phyloP scores from a whole-genome alignment of 2,329 filamentous ascomycete genomes.

The Neofusicoccum sp. region DNA sequence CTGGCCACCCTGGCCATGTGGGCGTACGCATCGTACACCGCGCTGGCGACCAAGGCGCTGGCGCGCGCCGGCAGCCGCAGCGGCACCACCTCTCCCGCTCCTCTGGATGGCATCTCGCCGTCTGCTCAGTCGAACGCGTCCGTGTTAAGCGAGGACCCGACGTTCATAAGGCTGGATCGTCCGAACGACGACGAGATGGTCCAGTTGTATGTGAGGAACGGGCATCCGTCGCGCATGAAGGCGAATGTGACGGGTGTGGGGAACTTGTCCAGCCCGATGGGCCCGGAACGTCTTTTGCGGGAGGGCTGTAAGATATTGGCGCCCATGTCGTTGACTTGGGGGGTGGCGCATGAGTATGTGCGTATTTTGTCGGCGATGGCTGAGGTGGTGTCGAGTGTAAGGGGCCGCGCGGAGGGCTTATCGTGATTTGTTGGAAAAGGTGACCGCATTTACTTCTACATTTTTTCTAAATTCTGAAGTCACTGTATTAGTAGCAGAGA shows the following conservation, averaged over 20 bases:
- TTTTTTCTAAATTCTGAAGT: too few species aligned
- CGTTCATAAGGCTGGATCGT: conserved; percentile 55
- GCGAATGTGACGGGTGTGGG: conserved; percentile 54
- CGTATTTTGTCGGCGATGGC: background rate
- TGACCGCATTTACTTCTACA: too few species aligned
- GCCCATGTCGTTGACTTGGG: background rate
- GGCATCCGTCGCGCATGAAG: conserved; percentile 44
- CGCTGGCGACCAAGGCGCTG: background rate
- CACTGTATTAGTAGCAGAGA: too few species aligned
- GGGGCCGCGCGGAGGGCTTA: too few species aligned
- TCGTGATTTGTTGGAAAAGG: too few species aligned
- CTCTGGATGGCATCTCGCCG: background rate
- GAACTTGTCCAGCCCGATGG: conserved; percentile 42
- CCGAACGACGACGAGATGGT: conserved; percentile 59
- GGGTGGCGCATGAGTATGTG: background rate
- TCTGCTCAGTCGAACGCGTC: background rate
- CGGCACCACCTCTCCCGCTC: background rate
- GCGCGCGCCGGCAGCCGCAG: background rate
- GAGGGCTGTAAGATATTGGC: conserved; percentile 41
- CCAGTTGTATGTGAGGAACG: conserved; percentile 55
- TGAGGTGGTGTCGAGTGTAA: background rate
- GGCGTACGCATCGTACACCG: conserved; percentile 42
- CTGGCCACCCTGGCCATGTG: conserved; percentile 49
- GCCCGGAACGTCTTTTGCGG: conserved; percentile 38
- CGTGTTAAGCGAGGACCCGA: conserved; percentile 31